These are phyloP conservation scores for Leishmania major DNA, from an alignment of 208 protist species.

Conservation along the genomic window DNA sequence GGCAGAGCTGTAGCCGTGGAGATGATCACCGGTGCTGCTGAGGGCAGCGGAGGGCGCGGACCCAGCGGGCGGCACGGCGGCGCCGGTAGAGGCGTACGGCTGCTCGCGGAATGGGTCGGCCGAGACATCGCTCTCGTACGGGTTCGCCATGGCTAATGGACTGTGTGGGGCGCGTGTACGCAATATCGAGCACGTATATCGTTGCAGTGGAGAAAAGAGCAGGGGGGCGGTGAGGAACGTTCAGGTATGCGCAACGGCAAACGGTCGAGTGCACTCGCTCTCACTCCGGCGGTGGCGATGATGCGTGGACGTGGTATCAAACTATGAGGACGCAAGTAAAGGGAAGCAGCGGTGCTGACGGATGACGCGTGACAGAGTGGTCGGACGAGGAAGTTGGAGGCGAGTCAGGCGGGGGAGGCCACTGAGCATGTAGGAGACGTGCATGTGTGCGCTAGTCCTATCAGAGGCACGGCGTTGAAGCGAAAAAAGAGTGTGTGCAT, in stretches of 20 bases:
- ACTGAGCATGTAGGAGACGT: neutral
- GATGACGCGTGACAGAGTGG: neutral
- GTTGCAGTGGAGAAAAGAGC: neutral
- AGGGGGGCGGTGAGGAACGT: neutral
- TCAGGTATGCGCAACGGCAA: neutral
- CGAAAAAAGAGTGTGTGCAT: neutral
- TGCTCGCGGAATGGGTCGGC: constrained; percentile 67
- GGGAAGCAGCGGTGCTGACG: neutral
- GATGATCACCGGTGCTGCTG: neutral
- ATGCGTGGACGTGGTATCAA: neutral
- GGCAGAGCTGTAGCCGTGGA: constrained; percentile 18
- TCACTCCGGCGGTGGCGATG: neutral
- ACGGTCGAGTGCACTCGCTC: neutral
- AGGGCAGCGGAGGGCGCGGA: neutral
- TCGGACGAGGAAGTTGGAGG: neutral
- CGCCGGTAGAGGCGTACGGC: neutral
- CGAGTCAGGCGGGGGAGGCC: neutral
- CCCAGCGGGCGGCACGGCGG: constrained; percentile 10
- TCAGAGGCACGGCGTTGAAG: neutral
- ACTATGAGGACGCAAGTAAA: neutral
- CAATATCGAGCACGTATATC: neutral
- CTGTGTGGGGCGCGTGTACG: neutral
- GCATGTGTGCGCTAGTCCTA: neutral
- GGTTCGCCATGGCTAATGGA: constrained; percentile 52
- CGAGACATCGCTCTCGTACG: constrained; percentile 43